These are phyloP conservation scores for Cordyceps sp. DNA, from an alignment of 2,329 filamentous ascomycete species.

Conservation along the genomic window DNA sequence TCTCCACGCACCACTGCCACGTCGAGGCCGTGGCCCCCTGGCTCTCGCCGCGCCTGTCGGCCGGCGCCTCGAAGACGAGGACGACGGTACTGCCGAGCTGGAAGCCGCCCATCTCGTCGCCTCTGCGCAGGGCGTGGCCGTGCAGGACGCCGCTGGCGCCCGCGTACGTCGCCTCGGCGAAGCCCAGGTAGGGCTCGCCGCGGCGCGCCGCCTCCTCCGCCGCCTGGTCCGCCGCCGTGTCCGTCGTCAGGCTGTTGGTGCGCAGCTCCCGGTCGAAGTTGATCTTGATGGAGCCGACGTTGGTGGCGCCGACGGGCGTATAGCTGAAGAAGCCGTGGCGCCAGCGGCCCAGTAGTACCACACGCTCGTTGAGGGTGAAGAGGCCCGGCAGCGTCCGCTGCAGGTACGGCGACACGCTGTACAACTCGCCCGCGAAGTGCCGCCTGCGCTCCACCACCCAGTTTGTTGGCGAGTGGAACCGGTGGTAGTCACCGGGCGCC, in stretches of 20 bases:
- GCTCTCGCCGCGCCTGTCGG: constrained; percentile 26
- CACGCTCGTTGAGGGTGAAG: constrained; percentile 91
- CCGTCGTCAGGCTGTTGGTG: constrained; percentile 81
- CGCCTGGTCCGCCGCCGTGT: constrained; percentile 77
- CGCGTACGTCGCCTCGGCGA: constrained; percentile 78
- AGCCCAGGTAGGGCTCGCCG: constrained; percentile 78
- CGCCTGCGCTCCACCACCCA: constrained; percentile 91
- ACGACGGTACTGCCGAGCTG: constrained; percentile 91
- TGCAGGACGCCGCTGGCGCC: constrained; percentile 60
- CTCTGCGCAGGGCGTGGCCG: constrained; percentile 68
- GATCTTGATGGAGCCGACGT: constrained; percentile 90
- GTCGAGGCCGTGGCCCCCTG: constrained; percentile 42
- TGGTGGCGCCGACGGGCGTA: constrained; percentile 89
- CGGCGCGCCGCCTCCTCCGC: constrained; percentile 60
- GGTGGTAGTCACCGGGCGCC: constrained; percentile 93
- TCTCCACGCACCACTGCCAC: constrained; percentile 75
- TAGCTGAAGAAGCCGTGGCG: constrained; percentile 95
- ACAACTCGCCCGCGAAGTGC: constrained; percentile 96
- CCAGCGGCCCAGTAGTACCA: constrained; percentile 87
- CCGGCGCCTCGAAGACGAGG: constrained; percentile 85
- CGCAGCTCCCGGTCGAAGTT: constrained; percentile 93
- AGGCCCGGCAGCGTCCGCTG: constrained; percentile 83
- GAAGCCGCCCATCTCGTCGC: constrained; percentile 97
- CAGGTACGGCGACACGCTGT: constrained; percentile 86
- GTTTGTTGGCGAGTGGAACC: constrained; percentile 86